Evolutionary conservation across 2,329 filamentous ascomycete species (phyloP), one percentile per base, ranked within the genome.

Genomic region (Neonectria neomacrospora): DNA sequence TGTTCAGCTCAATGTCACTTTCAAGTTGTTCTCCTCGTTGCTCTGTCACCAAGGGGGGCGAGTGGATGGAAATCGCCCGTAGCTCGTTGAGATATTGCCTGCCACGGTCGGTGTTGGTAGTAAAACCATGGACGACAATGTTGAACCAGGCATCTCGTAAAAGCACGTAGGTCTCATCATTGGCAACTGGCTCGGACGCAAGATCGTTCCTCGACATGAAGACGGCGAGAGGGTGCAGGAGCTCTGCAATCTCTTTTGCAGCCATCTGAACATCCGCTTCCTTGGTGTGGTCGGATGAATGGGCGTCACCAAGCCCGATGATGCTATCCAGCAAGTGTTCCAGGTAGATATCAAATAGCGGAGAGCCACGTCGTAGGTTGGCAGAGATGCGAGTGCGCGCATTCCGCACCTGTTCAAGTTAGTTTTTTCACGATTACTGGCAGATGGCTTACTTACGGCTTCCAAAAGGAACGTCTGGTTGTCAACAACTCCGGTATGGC

Each of bases 101-200:
- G 18, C 90, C 92, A 58, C 91, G 87, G 16, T 90, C 86, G 0
- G 93, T 95, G 16, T 86, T 86, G 11, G 91, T 84, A 10, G 90
- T 90, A 75, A 98, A 97, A 5, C 94, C 96, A 76, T 99, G 96
- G 1, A 97, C 91, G 22, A 94, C 92, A 66, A 98, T 93, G 73
- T 99, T 99, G 81, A 97, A 98, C 96, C 96, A 99, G 5, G 93
- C 93, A 82, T 99, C 94, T 55, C 95, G 90, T 69, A 96, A 86
- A 60, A 96, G 81, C 26, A 88, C 86, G 65, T 91, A 86, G 8
- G 88, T 87, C 62, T 95, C 89, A 54, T 94, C 91, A 55, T 91
- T 87, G 58, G 80, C 79, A 10, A 81, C 70, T 34, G 79, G 81
- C 45, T 81, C 79, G 20, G 82, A 79, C 22, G 80, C 82, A 65